phyloP scores from a whole-genome alignment of 139 green algal species.

The Monoraphidium neglectum region DNA sequence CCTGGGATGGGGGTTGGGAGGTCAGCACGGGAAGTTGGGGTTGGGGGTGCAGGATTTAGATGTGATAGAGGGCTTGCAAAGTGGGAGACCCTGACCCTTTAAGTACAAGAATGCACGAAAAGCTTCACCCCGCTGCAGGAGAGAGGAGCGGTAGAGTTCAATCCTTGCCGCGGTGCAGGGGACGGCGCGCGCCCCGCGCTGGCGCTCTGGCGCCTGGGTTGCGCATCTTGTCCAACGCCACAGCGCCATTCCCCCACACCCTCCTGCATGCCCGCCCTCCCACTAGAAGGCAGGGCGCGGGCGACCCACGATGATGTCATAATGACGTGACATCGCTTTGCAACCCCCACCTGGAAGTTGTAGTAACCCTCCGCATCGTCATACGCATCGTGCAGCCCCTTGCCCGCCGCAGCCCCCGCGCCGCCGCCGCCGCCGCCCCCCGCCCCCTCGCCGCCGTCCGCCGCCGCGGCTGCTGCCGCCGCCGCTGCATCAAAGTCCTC shows the following conservation, averaged over 20 bases:
- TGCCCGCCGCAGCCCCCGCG: slow-evolving; percentile 7
- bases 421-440: slow-evolving; percentile 4
- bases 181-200: too few relatives aligned
- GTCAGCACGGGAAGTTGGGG: neutral
- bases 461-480: neutral
- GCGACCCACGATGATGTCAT: neutral
- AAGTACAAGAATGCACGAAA: too few relatives aligned
- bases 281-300: neutral
- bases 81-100: neutral
- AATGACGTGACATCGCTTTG: neutral
- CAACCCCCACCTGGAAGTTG: slow-evolving; percentile 81
- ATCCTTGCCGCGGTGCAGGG: too few relatives aligned
- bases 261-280: too few relatives aligned
- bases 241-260: too few relatives aligned
- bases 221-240: too few relatives aligned
- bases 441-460: slow-evolving; percentile 5
- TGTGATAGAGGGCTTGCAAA: neutral
- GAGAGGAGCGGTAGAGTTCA: too few relatives aligned
- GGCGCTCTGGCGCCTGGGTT: too few relatives aligned
- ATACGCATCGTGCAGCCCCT: slow-evolving; percentile 82
- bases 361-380: slow-evolving; percentile 98
- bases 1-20: slow-evolving; percentile 33
- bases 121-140: neutral
- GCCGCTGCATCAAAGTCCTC: slow-evolving; percentile 39
- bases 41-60: neutral